Base-by-base conservation (phyloP, 208 protist genomes). In the Acanthamoeba healyi region DNA sequence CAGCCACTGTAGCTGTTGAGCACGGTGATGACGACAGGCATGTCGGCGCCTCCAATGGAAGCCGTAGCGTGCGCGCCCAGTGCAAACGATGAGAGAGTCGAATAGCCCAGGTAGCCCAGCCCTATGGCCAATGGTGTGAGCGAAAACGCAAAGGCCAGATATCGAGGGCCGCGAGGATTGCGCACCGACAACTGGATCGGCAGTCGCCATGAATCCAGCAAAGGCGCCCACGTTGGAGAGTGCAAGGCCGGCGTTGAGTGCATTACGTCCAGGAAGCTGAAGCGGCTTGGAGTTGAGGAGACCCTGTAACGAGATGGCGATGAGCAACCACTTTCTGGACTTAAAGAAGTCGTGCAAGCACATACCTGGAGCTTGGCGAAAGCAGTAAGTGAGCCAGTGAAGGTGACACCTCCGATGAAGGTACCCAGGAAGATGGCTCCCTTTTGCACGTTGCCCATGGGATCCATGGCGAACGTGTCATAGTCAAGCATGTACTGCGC, bases 11-110 rank as follows among this genome's bases (percentile, higher is more conserved):
- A 98, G 54, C 92, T 97, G 95, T 99, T 99, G 54, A 99, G 96
- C 29, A 99, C 96, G 2, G 98, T 98, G 89, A 99, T 98, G 32
- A 98, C 97, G 3, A 99, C 98, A 14, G 98, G 98, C 98, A 99
- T 99, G 94, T 99, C 98, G 74, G 98, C 98, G 42, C 98, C 98
- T 58, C 97, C 98, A 40, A 99, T 98, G 58, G 97, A 91, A 19
- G 84, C 84, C 17, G 84, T 91, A 12, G 84, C 84, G 56, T 91
- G 84, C 6, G 38, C 29, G 26, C 96, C 96, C 72, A 98, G 91
- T 17, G 92, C 15, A 24, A 93, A 94, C 32, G 97, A 98, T 0
- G 97, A 32, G 17, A 90, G 26, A 4, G 96, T 95, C 6, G 94
- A 93, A 0, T 94, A 84, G 17, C n/a, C 74, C 4, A 98, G 67